phyloP scores from a whole-genome alignment of 306 rosid species.

The Cucurbita argyrosperma region DNA sequence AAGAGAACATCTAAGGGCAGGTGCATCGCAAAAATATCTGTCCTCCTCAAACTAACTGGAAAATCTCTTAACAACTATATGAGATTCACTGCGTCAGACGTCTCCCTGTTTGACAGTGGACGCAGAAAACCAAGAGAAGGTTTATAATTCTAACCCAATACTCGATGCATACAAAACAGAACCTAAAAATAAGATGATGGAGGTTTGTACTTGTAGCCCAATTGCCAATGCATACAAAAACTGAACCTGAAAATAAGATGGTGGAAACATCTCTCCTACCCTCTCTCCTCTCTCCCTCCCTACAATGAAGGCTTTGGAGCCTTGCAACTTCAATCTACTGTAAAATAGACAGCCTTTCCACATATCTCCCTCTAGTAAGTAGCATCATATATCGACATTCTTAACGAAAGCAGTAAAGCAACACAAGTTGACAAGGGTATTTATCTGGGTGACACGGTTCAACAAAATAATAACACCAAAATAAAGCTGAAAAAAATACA shows the following conservation, averaged over 20 bases:
- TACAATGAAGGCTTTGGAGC: neutral
- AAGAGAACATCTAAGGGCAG: neutral
- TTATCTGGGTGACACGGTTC: too few relatives aligned
- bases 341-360: neutral
- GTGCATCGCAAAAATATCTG: neutral
- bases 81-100: too few relatives aligned
- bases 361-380: neutral
- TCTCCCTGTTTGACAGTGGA: too few relatives aligned
- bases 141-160: too few relatives aligned
- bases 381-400: neutral
- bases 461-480: too few relatives aligned
- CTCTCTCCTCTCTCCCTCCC: too few relatives aligned
- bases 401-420: neutral
- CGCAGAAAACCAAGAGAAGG: too few relatives aligned
- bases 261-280: too few relatives aligned
- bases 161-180: too few relatives aligned
- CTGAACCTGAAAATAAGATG: constrained; percentile 47
- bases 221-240: constrained; percentile 74
- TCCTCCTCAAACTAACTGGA: neutral
- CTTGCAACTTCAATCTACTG: neutral
- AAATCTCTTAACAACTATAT: too few relatives aligned
- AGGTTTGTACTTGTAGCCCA: neutral
- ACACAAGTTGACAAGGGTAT: neutral
- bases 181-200: too few relatives aligned
- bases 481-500: too few relatives aligned